A percentile compares a stretch with the other conserved stretches of the same genome.
Conservation (phyloP, 345 rosid genomes). For the Salix viminalis region DNA sequence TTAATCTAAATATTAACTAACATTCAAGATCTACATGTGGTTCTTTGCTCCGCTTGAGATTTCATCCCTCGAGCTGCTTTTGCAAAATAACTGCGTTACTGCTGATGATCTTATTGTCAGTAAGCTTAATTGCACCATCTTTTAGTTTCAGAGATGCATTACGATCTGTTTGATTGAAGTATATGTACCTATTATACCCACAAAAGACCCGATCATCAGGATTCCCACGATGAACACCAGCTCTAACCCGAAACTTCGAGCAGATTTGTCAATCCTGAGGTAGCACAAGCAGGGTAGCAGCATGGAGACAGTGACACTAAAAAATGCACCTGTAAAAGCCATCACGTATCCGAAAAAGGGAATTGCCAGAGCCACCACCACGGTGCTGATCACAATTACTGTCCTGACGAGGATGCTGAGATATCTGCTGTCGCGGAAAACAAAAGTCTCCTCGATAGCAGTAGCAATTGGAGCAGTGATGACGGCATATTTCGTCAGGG, state of each 20-base stretch:
- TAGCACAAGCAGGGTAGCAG: slow-evolving; percentile 63
- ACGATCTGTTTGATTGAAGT: slow-evolving; percentile 47
- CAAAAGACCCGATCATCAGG: slow-evolving; percentile 33
- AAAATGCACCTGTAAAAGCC: slow-evolving; percentile 58
- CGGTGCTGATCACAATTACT: slow-evolving; percentile 46
- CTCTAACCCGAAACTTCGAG: slow-evolving; percentile 33
- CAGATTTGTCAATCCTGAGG: slow-evolving; percentile 40
- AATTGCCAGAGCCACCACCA: slow-evolving; percentile 46
- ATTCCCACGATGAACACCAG: slow-evolving; percentile 31
- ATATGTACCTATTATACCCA: slow-evolving; percentile 44
- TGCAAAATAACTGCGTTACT: background rate
- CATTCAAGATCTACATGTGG: no score
- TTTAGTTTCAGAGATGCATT: slow-evolving; percentile 24
- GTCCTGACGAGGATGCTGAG: slow-evolving; percentile 45
- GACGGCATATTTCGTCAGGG: slow-evolving; percentile 57
- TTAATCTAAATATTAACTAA: no score
- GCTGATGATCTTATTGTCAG: background rate
- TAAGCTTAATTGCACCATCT: background rate
- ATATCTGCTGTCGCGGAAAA: slow-evolving; percentile 25
- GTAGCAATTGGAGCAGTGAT: slow-evolving; percentile 46
- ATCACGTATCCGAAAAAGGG: slow-evolving; percentile 65
- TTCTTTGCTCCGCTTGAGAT: no score
- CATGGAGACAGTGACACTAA: slow-evolving; percentile 46
- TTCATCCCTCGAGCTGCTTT: background rate
- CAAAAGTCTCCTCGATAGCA: slow-evolving; percentile 42